Conservation (phyloP, 2,329 filamentous ascomycete genomes). For the Chalaropsis thielavioides region DNA sequence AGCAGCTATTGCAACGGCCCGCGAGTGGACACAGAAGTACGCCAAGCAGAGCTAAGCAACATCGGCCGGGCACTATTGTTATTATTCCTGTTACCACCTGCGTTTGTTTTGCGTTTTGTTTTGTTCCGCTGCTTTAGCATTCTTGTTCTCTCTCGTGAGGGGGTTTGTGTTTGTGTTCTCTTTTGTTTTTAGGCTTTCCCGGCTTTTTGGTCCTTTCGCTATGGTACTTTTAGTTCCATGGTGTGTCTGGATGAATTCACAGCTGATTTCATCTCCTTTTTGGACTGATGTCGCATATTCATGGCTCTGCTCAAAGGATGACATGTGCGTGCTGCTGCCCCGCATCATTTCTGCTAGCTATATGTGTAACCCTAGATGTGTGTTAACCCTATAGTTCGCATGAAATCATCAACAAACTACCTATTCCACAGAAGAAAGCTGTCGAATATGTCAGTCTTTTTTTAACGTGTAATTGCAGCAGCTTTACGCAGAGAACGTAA, state of each 20-base stretch:
- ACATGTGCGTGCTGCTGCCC: neutral
- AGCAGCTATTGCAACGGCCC: conserved; percentile 80
- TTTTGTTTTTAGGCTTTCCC: neutral
- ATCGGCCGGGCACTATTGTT: neutral
- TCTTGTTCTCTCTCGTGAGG: neutral
- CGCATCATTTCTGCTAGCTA: neutral
- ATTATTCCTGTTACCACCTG: neutral
- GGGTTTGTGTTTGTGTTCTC: conserved; percentile 1
- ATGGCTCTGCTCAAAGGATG: neutral
- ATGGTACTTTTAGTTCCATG: neutral
- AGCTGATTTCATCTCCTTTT: neutral
- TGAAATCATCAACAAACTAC: too few species aligned
- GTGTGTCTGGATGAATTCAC: neutral
- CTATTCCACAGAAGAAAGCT: too few species aligned
- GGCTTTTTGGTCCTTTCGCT: neutral
- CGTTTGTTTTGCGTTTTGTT: neutral
- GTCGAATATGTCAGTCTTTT: too few species aligned
- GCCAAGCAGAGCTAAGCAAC: conserved; percentile 30
- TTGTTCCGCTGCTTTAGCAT: neutral
- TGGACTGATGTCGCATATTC: neutral
- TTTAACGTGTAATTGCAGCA: too few species aligned
- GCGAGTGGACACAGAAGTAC: conserved; percentile 79
- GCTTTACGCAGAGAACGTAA: too few species aligned
- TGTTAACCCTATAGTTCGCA: neutral
- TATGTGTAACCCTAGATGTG: neutral